Evolutionary conservation across 805 yeast species (phyloP).

Genomic region (Ogataea philodendri): DNA sequence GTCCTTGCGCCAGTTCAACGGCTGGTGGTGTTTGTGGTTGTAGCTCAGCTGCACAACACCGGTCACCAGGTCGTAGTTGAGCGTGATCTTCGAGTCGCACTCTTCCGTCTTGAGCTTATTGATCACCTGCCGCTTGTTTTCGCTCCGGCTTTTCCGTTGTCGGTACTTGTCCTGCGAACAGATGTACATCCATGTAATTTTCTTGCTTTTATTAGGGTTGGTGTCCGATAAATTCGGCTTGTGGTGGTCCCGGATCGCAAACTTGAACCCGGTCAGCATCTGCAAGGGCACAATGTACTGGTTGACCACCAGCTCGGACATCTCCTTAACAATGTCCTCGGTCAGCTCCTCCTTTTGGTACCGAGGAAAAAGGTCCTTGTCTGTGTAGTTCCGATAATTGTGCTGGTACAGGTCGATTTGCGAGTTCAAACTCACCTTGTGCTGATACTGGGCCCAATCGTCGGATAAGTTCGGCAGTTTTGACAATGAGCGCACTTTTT

Average conservation of each 20-base stretch:
- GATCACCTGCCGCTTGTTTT: slow-evolving; percentile 36
- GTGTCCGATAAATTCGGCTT: slow-evolving; percentile 32
- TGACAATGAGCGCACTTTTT: slow-evolving; percentile 29
- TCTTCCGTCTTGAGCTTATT: slow-evolving; percentile 42
- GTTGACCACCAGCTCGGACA: slow-evolving; percentile 36
- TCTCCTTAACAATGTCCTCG: slow-evolving; percentile 32
- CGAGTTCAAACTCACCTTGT: slow-evolving; percentile 36
- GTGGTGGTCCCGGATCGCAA: slow-evolving; percentile 45
- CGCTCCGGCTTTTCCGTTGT: slow-evolving; percentile 42
- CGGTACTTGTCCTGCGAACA: slow-evolving; percentile 45
- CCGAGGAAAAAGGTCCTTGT: slow-evolving; percentile 34
- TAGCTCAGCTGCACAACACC: slow-evolving; percentile 38
- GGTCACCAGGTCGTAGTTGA: slow-evolving; percentile 38
- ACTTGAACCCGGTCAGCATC: slow-evolving; percentile 40
- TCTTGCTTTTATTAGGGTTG: slow-evolving; percentile 40
- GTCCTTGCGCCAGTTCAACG: slow-evolving; percentile 35
- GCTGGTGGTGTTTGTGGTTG: slow-evolving; percentile 41
- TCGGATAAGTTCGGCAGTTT: slow-evolving; percentile 37
- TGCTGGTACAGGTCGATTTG: slow-evolving; percentile 37
- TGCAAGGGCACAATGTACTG: slow-evolving; percentile 41
- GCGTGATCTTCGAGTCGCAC: slow-evolving; percentile 40
- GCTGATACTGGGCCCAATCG: slow-evolving; percentile 35
- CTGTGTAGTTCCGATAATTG: slow-evolving; percentile 35
- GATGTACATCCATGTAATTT: slow-evolving; percentile 43
- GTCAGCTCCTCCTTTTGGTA: slow-evolving; percentile 34